Base-by-base conservation (phyloP, 768 basidiomycete species). In the Russula brevipes region DNA sequence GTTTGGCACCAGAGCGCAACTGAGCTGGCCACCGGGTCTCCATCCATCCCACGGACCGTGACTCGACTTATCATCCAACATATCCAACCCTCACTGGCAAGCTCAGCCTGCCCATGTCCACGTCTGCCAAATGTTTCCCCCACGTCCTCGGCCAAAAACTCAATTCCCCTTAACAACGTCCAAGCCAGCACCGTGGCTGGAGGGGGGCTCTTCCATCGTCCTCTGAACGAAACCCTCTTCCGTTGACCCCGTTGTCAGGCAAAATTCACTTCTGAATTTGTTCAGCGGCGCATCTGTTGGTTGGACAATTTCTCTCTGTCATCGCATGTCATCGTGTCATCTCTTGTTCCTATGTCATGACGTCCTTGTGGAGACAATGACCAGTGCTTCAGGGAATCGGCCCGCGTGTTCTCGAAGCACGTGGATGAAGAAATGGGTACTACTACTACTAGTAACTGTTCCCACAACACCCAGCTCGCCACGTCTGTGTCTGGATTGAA, bases 1-100 rank as follows among this genome's bases (percentile, higher is more conserved):
- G 55, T 51, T 59, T 64, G 63, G 39, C 53, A 59, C 54, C 45
- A 53, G 54, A 52, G 42, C 60, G 60, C 53, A 55, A 55, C 39
- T 60, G 60, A 60, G 59, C 58, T 60, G 59, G 58, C 50, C 49
- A 38, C 45, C 44, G 38, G 11, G 57, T 49, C 57, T 24, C 16
- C 51, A 12, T 11, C 31, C 33, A 46, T 49, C 36, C 35, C 46
- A 49, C 57, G 45, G 36, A 19, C 52, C 51, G 60, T 54, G 53
- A 47, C 59, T 31, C 36, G 38, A 31, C 52, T 54, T 38, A 54
- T 54, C 53, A 41, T 36, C 2, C 33, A 36, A n/a, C 6, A 35
- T 14, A 36, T 52, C 35, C 51, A 52, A 52, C 51, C 17, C 54
- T 33, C 38, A 44, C 54, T 38, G 19, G 1, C 49, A 50, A 41